These are phyloP conservation scores for Cyclotella sp. DNA, from an alignment of 108 stramenopile genomes.

Conservation along the genomic window DNA sequence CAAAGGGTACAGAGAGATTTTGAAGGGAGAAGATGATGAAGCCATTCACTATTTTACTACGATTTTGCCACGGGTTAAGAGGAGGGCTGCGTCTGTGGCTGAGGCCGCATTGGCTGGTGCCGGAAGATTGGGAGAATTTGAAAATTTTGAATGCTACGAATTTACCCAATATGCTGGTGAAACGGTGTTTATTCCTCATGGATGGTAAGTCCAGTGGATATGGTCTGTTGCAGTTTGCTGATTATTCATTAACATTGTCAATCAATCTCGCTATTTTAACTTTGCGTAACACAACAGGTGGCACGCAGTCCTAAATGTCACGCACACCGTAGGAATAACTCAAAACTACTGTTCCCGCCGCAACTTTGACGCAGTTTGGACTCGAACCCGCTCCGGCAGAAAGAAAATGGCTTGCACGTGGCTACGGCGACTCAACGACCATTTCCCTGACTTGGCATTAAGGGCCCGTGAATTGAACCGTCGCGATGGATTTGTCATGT, in stretches of 20 bases:
- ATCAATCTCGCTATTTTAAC: not conserved
- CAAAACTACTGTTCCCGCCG: constrained; percentile 95
- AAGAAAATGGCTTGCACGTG: constrained; percentile 95
- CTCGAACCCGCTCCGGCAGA: constrained; percentile 87
- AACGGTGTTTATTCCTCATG: constrained; percentile 95
- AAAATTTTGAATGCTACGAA: constrained; percentile 88
- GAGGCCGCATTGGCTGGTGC: constrained; percentile 6
- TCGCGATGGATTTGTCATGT: constrained; percentile 89
- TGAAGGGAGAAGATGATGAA: constrained; percentile 95
- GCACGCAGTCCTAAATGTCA: constrained; percentile 98
- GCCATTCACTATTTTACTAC: constrained; percentile 96
- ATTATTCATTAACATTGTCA: not conserved
- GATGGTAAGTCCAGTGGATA: constrained; percentile 64
- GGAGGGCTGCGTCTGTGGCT: constrained; percentile 51
- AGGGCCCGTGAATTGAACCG: constrained; percentile 80
- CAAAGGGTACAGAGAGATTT: constrained; percentile 80
- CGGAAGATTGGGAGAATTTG: constrained; percentile 49
- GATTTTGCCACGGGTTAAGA: constrained; percentile 91
- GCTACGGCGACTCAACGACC: constrained; percentile 73
- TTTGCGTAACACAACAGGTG: constrained; percentile 42
- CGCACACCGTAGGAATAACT: constrained; percentile 94
- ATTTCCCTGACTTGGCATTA: constrained; percentile 76
- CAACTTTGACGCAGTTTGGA: constrained; percentile 96
- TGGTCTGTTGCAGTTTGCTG: not conserved
- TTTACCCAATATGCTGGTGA: constrained; percentile 98